Percentiles rank a stretch among this genome's conserved stretches.
These are phyloP conservation scores for Camelina sativa DNA, from an alignment of 345 rosid species.

Conservation along the genomic window DNA sequence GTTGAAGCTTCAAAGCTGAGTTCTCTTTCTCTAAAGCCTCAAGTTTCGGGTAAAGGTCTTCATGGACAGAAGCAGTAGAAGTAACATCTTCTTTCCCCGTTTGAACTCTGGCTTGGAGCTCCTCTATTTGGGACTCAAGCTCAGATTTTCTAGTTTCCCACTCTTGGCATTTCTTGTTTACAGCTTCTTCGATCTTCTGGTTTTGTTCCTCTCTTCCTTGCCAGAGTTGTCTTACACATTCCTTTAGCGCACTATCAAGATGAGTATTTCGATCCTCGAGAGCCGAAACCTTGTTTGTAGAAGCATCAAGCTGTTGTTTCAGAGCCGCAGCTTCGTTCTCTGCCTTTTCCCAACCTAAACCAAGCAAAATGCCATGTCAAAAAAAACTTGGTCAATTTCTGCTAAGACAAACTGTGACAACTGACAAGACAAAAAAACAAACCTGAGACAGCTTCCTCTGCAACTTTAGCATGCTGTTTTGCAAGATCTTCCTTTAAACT, in stretches of 20 bases:
- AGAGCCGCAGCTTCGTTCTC: slow-evolving; percentile 71
- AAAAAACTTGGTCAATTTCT: not conserved
- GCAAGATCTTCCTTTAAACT: slow-evolving; percentile 85
- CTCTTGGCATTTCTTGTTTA: slow-evolving; percentile 55
- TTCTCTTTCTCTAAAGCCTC: slow-evolving; percentile 70
- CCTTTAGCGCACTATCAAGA: slow-evolving; percentile 96
- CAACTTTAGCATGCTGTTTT: slow-evolving; percentile 89
- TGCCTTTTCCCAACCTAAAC: slow-evolving; percentile 97
- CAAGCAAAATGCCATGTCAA: not conserved
- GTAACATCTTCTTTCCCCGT: slow-evolving; percentile 45
- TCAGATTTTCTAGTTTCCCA: slow-evolving; percentile 66
- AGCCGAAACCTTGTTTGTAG: slow-evolving; percentile 49
- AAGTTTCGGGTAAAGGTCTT: slow-evolving; percentile 56
- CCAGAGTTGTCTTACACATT: slow-evolving; percentile 87
- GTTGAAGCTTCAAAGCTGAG: slow-evolving; percentile 55
- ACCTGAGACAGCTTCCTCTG: slow-evolving; percentile 98
- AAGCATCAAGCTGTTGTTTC: slow-evolving; percentile 78
- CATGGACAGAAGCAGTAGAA: slow-evolving; percentile 37
- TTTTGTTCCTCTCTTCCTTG: slow-evolving; percentile 90
- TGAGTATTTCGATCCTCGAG: slow-evolving; percentile 79
- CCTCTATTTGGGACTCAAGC: slow-evolving; percentile 54
- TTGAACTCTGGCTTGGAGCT: slow-evolving; percentile 54
- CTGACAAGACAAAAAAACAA: not conserved
- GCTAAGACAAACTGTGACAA: too few species aligned
- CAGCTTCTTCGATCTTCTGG: slow-evolving; percentile 62